Conservation (phyloP, 1,139 yeast species). For the Protomyces pachydermus region DNA sequence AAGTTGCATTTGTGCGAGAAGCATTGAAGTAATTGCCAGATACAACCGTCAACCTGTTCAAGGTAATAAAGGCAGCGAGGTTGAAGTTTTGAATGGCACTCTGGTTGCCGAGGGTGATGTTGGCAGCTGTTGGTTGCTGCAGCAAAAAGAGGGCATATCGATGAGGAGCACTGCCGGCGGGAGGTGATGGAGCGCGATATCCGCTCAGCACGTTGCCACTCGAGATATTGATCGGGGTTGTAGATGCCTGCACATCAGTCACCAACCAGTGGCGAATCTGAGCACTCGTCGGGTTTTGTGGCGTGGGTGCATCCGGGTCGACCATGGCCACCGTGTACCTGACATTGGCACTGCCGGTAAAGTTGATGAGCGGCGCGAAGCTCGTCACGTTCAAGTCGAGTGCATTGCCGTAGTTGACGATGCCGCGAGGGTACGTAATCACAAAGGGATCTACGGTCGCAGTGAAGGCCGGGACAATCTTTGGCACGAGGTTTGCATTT, state of each 20-base stretch:
- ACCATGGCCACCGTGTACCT: slow-evolving; percentile 16
- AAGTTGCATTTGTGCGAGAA: neutral
- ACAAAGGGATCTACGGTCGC: slow-evolving; percentile 15
- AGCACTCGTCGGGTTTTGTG: slow-evolving; percentile 14
- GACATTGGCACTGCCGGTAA: slow-evolving; percentile 4
- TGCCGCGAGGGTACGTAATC: slow-evolving; percentile 12
- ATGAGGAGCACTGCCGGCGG: slow-evolving; percentile 6
- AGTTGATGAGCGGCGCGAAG: slow-evolving; percentile 6
- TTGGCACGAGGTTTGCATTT: slow-evolving; percentile 7
- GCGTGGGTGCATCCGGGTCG: slow-evolving; percentile 22
- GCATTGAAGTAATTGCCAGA: slow-evolving; percentile 23
- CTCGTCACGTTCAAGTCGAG: neutral
- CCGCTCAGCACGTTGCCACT: slow-evolving; percentile 6
- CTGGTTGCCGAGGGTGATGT: slow-evolving; percentile 8
- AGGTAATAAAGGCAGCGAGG: neutral
- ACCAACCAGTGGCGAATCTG: slow-evolving; percentile 24
- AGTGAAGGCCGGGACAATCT: slow-evolving; percentile 6
- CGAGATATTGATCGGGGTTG: neutral
- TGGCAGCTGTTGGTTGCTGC: slow-evolving; percentile 5
- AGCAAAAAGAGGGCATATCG: slow-evolving; percentile 8
- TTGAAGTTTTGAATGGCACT: slow-evolving; percentile 7
- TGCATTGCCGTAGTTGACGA: slow-evolving; percentile 20
- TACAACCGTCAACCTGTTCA: slow-evolving; percentile 6
- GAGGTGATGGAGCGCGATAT: slow-evolving; percentile 12
- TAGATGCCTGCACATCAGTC: slow-evolving; percentile 1